Evolutionary conservation across 768 basidiomycete genomes (phyloP).

Genomic region (Antrodiella citrinella): DNA sequence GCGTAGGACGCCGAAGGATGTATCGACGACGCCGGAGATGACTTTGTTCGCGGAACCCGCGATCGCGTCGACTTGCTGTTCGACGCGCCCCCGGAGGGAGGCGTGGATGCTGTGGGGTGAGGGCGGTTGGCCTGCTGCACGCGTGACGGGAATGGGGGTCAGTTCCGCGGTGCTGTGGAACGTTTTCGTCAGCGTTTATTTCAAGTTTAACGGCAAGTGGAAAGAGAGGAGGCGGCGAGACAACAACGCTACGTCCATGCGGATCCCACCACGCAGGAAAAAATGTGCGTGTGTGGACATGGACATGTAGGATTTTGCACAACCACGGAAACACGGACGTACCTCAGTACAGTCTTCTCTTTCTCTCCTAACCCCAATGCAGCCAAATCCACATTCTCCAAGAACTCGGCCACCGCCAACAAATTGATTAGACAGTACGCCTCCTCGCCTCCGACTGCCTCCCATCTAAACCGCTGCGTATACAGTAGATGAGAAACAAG

Average conservation of each 20-base stretch:
- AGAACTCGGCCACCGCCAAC: conserved; percentile 91
- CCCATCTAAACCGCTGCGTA: conserved; percentile 53
- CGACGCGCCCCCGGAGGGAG: conserved; percentile 65
- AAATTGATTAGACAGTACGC: conserved; percentile 92
- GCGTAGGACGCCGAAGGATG: conserved; percentile 81
- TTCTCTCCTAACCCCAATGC: conserved; percentile 56
- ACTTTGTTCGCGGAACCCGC: conserved; percentile 77
- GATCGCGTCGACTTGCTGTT: conserved; percentile 72
- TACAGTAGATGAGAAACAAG: conserved; percentile 66
- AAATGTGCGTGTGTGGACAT: not conserved
- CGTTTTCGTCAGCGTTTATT: too few relatives aligned
- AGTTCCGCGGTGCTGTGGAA: conserved; percentile 66
- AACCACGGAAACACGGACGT: conserved; percentile 7
- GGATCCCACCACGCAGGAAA: not conserved
- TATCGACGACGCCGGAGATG: conserved; percentile 79
- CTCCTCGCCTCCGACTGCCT: conserved; percentile 67
- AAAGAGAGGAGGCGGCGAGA: not conserved
- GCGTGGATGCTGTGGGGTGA: conserved; percentile 39
- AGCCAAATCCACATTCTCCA: conserved; percentile 88
- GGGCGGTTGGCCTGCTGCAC: conserved; percentile 41
- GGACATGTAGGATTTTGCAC: not conserved
- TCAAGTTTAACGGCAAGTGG: too few relatives aligned
- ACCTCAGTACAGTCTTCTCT: conserved; percentile 53
- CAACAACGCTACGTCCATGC: too few relatives aligned
- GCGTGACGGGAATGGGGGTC: conserved; percentile 68